Evolutionary conservation across 1,284 basidiomycete species (phyloP).

Genomic region (Sporisorium reilianum): DNA sequence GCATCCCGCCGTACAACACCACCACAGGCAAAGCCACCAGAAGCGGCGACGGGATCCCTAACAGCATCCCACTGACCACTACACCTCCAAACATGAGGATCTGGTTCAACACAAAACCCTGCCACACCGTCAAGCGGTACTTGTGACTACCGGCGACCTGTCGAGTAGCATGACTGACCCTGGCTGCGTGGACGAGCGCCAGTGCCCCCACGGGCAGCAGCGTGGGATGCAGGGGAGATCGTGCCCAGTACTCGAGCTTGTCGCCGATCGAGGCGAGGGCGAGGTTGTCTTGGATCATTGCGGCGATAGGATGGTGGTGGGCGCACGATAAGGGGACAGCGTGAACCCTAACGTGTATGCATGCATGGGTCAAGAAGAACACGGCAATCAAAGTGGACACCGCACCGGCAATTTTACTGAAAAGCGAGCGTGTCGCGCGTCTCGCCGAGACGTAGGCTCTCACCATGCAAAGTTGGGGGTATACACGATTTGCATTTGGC

Average conservation of each 20-base stretch:
- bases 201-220: constrained; percentile 48
- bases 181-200: constrained; percentile 42
- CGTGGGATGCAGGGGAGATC: constrained; percentile 21
- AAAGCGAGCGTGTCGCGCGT: constrained; percentile 20
- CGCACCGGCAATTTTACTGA: neutral
- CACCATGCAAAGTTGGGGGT: neutral
- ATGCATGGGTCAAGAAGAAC: constrained; percentile 19
- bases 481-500: neutral
- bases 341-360: neutral
- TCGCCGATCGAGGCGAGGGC: constrained; percentile 23
- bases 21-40: constrained; percentile 46
- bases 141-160: constrained; percentile 44
- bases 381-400: constrained; percentile 14
- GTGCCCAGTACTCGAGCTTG: constrained; percentile 19
- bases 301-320: neutral
- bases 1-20: constrained; percentile 52
- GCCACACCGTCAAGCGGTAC: constrained; percentile 41
- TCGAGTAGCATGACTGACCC: constrained; percentile 59
- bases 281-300: constrained; percentile 9
- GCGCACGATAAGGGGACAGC: neutral
- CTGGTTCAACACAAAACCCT: constrained; percentile 55
- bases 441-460: neutral
- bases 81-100: constrained; percentile 60
- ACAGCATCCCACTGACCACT: constrained; percentile 27
- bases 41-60: constrained; percentile 52